phyloP scores from a whole-genome alignment of 768 basidiomycete species.

The Boletales sp. region DNA sequence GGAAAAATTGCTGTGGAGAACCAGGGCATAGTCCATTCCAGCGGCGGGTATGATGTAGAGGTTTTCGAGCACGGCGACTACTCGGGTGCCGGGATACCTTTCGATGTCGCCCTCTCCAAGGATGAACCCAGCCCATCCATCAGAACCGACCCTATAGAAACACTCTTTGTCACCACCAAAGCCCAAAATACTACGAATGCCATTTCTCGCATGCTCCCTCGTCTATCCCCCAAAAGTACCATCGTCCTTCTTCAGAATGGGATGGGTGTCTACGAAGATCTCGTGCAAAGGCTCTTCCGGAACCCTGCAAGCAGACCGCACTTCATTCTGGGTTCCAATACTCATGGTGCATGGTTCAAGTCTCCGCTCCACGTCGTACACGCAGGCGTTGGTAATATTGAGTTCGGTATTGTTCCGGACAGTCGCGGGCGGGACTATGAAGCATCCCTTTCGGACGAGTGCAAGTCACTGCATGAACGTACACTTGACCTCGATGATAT shows the following conservation, averaged over 20 bases:
- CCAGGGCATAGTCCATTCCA: slow-evolving; percentile 41
- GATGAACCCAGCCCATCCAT: slow-evolving; percentile 11
- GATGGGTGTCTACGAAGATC: slow-evolving; percentile 85
- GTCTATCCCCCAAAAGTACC: slow-evolving; percentile 66
- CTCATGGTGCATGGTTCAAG: slow-evolving; percentile 71
- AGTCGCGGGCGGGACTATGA: slow-evolving; percentile 61
- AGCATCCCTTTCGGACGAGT: slow-evolving; percentile 39
- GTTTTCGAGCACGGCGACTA: slow-evolving; percentile 35
- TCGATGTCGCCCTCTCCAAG: slow-evolving; percentile 12
- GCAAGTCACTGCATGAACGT: slow-evolving; percentile 34
- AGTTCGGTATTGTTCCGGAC: slow-evolving; percentile 81
- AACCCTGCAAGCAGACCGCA: slow-evolving; percentile 73
- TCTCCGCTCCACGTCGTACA: slow-evolving; percentile 58
- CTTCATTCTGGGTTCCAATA: slow-evolving; percentile 81
- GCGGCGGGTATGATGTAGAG: slow-evolving; percentile 49
- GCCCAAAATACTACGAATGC: slow-evolving; percentile 61
- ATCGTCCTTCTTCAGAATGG: slow-evolving; percentile 95
- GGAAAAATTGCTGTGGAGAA: slow-evolving; percentile 46
- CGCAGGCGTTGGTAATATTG: slow-evolving; percentile 62
- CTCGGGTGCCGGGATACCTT: slow-evolving; percentile 18
- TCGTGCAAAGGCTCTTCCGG: slow-evolving; percentile 64
- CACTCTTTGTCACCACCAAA: slow-evolving; percentile 82
- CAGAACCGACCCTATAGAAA: slow-evolving; percentile 49
- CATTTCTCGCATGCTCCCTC: slow-evolving; percentile 54
- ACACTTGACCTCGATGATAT: slow-evolving; percentile 54